Evolutionary conservation across 768 basidiomycete genomes (phyloP).

Genomic region (Leccinum disarticulatum): DNA sequence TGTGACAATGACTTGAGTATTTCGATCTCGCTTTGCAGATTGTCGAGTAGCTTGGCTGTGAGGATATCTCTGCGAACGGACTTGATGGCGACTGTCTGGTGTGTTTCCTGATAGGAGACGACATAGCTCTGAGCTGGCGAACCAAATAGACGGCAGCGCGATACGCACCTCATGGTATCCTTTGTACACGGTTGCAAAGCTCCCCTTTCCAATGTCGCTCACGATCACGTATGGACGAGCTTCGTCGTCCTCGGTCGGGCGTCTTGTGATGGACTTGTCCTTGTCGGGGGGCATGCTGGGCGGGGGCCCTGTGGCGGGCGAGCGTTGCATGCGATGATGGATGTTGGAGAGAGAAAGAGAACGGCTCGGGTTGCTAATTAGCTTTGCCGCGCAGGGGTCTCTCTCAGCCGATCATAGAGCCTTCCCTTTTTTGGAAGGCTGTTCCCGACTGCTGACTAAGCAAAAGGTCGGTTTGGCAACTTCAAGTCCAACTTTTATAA

Average conservation of each 20-base stretch:
- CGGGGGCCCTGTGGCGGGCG: conserved; percentile 21
- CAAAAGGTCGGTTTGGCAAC: background rate
- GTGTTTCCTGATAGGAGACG: conserved; percentile 57
- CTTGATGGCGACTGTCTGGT: conserved; percentile 87
- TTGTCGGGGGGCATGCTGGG: conserved; percentile 31
- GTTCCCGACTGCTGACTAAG: conserved; percentile 22
- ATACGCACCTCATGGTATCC: conserved; percentile 82
- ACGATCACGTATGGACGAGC: conserved; percentile 76
- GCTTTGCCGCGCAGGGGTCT: conserved; percentile 24
- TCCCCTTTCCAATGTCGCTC: conserved; percentile 81
- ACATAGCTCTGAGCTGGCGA: background rate
- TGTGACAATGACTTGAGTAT: conserved; percentile 94
- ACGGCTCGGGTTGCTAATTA: conserved; percentile 25
- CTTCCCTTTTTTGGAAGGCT: conserved; percentile 28
- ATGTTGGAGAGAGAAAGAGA: conserved; percentile 16
- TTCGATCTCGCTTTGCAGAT: conserved; percentile 96
- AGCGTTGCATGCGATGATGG: conserved; percentile 18
- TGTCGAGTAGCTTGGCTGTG: conserved; percentile 91
- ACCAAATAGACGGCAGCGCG: background rate
- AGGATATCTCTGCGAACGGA: conserved; percentile 87
- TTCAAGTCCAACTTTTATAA: too few relatives aligned
- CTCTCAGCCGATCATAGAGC: conserved; percentile 22
- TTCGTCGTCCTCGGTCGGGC: conserved; percentile 61
- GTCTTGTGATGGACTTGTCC: conserved; percentile 27
- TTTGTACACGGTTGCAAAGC: conserved; percentile 95